Base-by-base conservation (phyloP, 768 basidiomycete species). In the Trametes coccinea region DNA sequence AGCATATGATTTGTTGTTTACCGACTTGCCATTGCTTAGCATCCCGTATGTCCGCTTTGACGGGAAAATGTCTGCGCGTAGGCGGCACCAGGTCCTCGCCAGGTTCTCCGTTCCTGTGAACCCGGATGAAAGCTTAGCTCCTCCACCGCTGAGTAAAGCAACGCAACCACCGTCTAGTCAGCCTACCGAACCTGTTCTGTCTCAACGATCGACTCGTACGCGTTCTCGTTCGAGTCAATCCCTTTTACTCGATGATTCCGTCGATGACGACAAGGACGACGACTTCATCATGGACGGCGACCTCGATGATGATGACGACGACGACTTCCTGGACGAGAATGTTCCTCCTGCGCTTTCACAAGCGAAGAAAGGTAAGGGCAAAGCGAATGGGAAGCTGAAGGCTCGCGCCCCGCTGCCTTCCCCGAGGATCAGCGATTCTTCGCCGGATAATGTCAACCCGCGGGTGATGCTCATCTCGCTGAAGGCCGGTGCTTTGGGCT, bases 401-500 rank as follows among this genome's bases (percentile, higher is more conserved):
- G 22, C 22, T 22, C 22, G 22, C 22, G 22, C 22, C 22, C 22
- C 55, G 57, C 34, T 6, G 5, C 6, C 5, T 37, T 11, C 2
- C 11, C 34, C 6, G 34, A 37, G 11, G 11, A 11, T 37, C 11
- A 37, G 34, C 47, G n/a, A 2, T 30, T 5, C 48, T 9, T 29
- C 43, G n/a, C n/a, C 61, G n/a, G 66, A 65, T 51, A 60, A 57
- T 8, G 72, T 70, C 31, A 91, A 87, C 69, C 90, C 93, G 4
- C 82, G 79, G 61, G 87, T 95, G 37, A 87, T 95, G 89, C 77
- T 95, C 54, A 88, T 95, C 56, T 94, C 93, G 5, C 77, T 95
- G 67, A 95, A 93, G 75, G 66, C 76, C 71, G 93, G 93, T 17
- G 92, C 93, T 4, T 79, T 95, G 34, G 93, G 93, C 7, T 75